Evolutionary conservation across 768 basidiomycete species (phyloP), one percentile per base, ranked within the genome.

Genomic region (Auricularia sp.): DNA sequence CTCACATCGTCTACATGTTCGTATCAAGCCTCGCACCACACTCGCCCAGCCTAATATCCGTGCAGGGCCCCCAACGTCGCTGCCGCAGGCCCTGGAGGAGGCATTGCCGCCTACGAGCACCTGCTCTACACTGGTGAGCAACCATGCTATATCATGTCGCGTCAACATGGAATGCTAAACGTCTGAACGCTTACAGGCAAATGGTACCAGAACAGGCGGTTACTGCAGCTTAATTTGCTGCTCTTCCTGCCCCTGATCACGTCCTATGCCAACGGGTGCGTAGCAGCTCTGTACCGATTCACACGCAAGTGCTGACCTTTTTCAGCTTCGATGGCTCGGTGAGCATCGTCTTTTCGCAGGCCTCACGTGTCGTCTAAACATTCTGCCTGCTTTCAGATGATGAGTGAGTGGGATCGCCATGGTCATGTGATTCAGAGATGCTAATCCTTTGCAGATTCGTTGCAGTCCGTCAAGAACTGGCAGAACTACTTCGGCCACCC

Each of bases 41-140:
- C 43, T 44, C 18, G 29, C 29, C 29, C 3, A 44, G 43, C 43
- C 42, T n/a, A 43, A 16, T 61, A 8, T 36, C 43, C 36, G 64
- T 29, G 21, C 62, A 61, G 29, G 65, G 59, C 21, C 39, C 56
- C 53, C 39, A 56, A n/a, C 23, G 53, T 23, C 39, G 62, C 35
- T 36, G 47, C 33, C 21, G 62, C 39, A 34, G 61, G 18, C 39
- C 36, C 43, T n/a, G 36, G 12, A 18, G 63, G 63, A 29, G 62
- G 62, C 62, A 61, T 14, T 16, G 53, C 63, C 87, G 86, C 61
- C 83, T 90, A 67, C 23, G 56, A 86, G 89, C 71, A 89, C 87
- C 11, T 88, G 87, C 33, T 87, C 86, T 14, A 87, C 85, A 60
- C 87, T 84, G 72, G 88, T 88, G 62, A 7, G 56, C 33, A 29